Evolutionary conservation across 2,329 filamentous ascomycete species (phyloP), one percentile per base, ranked within the genome.

Genomic region (Verticillium nonalfalfae): DNA sequence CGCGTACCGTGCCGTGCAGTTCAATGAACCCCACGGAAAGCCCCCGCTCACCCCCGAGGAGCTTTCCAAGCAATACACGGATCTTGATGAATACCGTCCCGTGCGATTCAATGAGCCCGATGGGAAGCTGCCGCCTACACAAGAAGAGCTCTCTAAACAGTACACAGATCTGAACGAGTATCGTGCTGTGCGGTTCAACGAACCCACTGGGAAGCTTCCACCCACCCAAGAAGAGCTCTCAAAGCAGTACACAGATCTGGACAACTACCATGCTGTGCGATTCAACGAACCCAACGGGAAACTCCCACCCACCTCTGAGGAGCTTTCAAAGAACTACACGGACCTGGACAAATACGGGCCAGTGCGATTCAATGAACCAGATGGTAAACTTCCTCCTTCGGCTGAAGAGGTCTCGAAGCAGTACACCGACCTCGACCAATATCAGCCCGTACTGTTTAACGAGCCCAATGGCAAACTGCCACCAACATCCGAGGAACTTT

Each of bases 121-220:
- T 64, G 79, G 78, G 40, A 73, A 76, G 39, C 66, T 68, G 13
- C 63, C 69, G 18, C 66, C 69, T 58, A 72, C 70, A 1, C 68
- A 70, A 5, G 74, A 73, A 60, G 74, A 75, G 36, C 64, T 71
- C 15, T 71, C 75, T 4, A 73, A 73, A 60, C 65, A 74, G 2
- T 80, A 80, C 59, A 71, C 78, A 1, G 74, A 78, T 59, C 67
- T 77, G 10, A 63, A 73, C 39, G 60, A 70, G 11, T 78, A 78
- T 63, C 70, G 70, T 1, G 72, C 75, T 3, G 68, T 75, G 14
- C 61, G 60, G 5, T 75, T 71, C 68, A 76, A 78, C 36, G 73
- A 76, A 59, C 74, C 75, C 1, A 71, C 76, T 60, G 73, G 73
- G 2, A 63, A 73, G 15, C 70, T 64, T 21, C 61, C 66, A 4